A percentile compares a stretch with the other conserved stretches of the same genome.
These are phyloP conservation scores for Pichia sp. DNA, from an alignment of 1,139 yeast genomes.

Conservation along the genomic window DNA sequence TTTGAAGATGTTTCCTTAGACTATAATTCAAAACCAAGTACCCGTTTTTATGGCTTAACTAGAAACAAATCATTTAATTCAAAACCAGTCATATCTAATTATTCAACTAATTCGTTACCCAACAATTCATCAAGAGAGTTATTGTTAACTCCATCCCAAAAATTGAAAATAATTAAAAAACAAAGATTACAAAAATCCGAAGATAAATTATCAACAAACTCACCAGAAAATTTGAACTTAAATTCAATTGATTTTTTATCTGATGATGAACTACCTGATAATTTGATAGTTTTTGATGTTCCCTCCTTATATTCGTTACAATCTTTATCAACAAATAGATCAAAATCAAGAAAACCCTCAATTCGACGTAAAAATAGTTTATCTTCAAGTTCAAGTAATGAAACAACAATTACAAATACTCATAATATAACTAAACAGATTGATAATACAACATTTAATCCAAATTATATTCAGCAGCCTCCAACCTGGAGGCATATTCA, in stretches of 20 bases:
- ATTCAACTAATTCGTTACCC: slow-evolving; percentile 5
- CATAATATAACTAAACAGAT: slow-evolving; percentile 12
- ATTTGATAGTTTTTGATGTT: slow-evolving; percentile 52
- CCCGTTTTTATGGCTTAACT: slow-evolving; percentile 1
- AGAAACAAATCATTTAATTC: background rate
- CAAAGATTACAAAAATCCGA: slow-evolving; percentile 12
- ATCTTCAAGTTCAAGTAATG: slow-evolving; percentile 6
- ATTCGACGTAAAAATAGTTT: slow-evolving; percentile 11
- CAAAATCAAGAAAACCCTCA: slow-evolving; percentile 10
- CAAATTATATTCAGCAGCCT: background rate
- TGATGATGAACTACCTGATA: slow-evolving; percentile 49
- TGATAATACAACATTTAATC: slow-evolving; percentile 1
- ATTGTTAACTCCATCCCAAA: slow-evolving; percentile 37
- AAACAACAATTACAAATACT: slow-evolving; percentile 9
- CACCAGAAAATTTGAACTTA: slow-evolving; percentile 10
- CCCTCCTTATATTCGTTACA: slow-evolving; percentile 51
- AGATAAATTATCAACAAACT: slow-evolving; percentile 8
- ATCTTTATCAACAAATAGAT: slow-evolving; percentile 26
- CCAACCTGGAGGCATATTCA: background rate
- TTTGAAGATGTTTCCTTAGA: slow-evolving; percentile 27
- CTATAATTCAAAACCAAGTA: slow-evolving; percentile 4
- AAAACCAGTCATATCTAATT: background rate
- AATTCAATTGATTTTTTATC: slow-evolving; percentile 27
- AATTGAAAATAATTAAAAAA: slow-evolving; percentile 33
- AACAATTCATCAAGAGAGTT: slow-evolving; percentile 11